phyloP scores from a whole-genome alignment of 257 asterid species.

The Fraxinus pennsylvanica region DNA sequence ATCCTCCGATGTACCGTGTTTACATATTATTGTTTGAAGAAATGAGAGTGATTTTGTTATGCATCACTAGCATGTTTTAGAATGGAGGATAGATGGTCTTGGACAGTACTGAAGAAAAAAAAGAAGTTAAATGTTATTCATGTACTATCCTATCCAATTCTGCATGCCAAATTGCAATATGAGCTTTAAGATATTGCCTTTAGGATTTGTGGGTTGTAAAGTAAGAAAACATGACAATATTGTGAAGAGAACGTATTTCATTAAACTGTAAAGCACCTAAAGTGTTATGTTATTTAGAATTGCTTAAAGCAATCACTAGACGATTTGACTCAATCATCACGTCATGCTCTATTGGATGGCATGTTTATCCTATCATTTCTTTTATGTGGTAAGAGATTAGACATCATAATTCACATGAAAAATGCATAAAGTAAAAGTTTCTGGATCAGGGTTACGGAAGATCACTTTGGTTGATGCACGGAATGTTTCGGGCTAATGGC shows the following conservation, averaged over 20 bases:
- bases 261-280: background rate
- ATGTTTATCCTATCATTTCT: constrained; percentile 22
- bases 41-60: background rate
- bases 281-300: background rate
- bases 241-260: background rate
- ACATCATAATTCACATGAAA: background rate
- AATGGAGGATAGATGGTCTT: background rate
- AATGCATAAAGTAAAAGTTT: background rate
- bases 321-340: background rate
- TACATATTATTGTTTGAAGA: background rate
- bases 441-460: constrained; percentile 80
- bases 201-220: background rate
- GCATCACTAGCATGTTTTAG: background rate
- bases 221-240: background rate
- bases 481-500: constrained; percentile 90
- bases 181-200: background rate
- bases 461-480: constrained; percentile 95
- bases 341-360: constrained; percentile 2
- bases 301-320: background rate
- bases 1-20: background rate
- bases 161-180: background rate
- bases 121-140: background rate
- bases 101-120: background rate
- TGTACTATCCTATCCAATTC: background rate
- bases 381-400: background rate